These are phyloP conservation scores for Hyparrhenia diplandra DNA, from an alignment of 176 grass and related monocot genomes.

Conservation along the genomic window DNA sequence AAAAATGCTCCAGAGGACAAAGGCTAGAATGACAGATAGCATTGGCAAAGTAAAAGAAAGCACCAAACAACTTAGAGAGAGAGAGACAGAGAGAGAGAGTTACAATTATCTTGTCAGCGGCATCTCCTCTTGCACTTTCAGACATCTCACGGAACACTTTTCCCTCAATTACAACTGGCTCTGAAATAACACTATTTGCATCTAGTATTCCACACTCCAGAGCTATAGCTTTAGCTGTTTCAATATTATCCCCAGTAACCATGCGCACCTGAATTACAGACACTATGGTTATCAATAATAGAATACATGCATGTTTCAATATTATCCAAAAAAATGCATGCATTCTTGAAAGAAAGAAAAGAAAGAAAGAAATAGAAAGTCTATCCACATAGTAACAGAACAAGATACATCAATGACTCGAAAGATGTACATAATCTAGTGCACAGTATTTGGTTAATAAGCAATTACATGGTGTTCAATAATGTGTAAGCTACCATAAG, in stretches of 20 bases:
- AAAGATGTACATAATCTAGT: neutral
- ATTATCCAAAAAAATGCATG: neutral
- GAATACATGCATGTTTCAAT: too few species aligned
- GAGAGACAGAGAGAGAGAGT: constrained; percentile 1
- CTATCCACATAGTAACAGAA: neutral
- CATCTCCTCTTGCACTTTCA: constrained; percentile 51
- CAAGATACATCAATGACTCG: neutral
- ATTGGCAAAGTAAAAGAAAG: constrained; percentile 9
- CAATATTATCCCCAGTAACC: constrained; percentile 95
- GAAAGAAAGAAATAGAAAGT: neutral
- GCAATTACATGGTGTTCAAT: neutral
- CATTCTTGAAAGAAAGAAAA: neutral
- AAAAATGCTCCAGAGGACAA: neutral
- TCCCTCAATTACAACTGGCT: constrained; percentile 73
- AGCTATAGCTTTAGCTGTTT: constrained; percentile 96
- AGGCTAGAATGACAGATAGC: neutral
- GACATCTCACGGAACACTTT: constrained; percentile 74
- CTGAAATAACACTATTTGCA: constrained; percentile 26
- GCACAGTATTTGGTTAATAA: neutral
- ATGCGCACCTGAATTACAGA: constrained; percentile 72
- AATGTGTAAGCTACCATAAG: neutral
- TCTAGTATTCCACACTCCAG: constrained; percentile 94
- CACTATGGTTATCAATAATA: neutral
- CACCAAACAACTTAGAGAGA: neutral
- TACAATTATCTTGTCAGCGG: constrained; percentile 80